Evolutionary conservation across 1,139 yeast genomes (phyloP).

Genomic region (Kodamaea sp.): DNA sequence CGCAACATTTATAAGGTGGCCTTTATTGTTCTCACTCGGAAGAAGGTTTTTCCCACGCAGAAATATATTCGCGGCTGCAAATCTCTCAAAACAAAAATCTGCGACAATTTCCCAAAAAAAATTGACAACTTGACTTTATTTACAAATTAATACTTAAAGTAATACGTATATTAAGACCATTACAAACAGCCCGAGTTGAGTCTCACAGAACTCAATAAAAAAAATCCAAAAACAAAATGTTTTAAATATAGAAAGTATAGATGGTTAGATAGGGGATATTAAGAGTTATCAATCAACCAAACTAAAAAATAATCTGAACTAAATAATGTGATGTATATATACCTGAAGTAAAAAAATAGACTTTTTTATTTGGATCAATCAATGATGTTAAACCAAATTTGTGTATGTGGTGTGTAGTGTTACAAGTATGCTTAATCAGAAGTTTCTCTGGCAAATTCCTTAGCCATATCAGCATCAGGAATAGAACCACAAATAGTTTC

Average conservation of each 20-base stretch:
- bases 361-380: background rate
- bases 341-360: background rate
- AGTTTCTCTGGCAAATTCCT: conserved; percentile 76
- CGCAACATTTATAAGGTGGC: too few species aligned
- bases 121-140: too few species aligned
- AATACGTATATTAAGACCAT: too few species aligned
- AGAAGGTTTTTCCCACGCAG: too few species aligned
- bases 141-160: too few species aligned
- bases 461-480: conserved; percentile 93
- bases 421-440: conserved; percentile 21
- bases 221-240: too few species aligned
- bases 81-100: too few species aligned
- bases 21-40: too few species aligned
- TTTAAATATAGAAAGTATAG: background rate
- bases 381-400: background rate
- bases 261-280: background rate
- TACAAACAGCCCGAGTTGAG: too few species aligned
- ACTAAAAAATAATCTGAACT: conserved; percentile 6
- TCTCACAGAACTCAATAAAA: too few species aligned
- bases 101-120: too few species aligned
- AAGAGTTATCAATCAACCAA: conserved; percentile 1
- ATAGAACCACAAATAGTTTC: conserved; percentile 96
- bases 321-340: conserved; percentile 1
- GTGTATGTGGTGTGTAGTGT: background rate
- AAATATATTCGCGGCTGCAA: too few species aligned